These are phyloP conservation scores for Thalassiosira sp. DNA, from an alignment of 352 stramenopile genomes.

Conservation along the genomic window DNA sequence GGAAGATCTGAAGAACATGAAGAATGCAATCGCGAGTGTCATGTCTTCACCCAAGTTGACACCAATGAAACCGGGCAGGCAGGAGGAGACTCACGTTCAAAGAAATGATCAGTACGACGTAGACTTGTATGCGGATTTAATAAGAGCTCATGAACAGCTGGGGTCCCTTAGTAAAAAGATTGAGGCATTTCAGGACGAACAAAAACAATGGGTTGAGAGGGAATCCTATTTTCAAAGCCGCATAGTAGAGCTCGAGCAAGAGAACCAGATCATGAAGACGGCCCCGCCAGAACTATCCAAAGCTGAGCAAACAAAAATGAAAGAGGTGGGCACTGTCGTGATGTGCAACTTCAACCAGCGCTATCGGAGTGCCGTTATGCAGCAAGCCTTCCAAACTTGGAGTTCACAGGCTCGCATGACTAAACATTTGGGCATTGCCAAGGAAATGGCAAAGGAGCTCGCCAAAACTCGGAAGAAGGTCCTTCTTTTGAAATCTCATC, in stretches of 20 bases:
- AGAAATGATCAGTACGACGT: constrained; percentile 16
- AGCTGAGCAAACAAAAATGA: constrained; percentile 35
- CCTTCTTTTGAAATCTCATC: constrained; percentile 53
- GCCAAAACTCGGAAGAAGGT: constrained; percentile 46
- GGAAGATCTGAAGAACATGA: constrained; percentile 48
- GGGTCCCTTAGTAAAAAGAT: constrained; percentile 43
- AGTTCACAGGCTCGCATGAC: constrained; percentile 35
- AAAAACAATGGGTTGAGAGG: constrained; percentile 47
- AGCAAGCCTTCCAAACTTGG: constrained; percentile 46
- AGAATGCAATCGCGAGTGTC: constrained; percentile 38
- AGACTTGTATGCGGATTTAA: constrained; percentile 47
- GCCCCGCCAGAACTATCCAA: constrained; percentile 4
- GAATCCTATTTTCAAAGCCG: constrained; percentile 34
- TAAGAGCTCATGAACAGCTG: constrained; percentile 52
- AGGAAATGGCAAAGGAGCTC: constrained; percentile 57
- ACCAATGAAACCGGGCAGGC: constrained; percentile 33
- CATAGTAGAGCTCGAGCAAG: constrained; percentile 47
- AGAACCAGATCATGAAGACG: constrained; percentile 23
- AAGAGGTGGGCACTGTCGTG: constrained; percentile 33
- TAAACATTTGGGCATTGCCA: constrained; percentile 46
- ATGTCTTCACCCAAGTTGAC: constrained; percentile 50
- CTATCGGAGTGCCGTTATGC: constrained; percentile 5
- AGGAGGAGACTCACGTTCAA: constrained; percentile 5
- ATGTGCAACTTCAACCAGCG: constrained; percentile 43
- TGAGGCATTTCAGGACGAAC: constrained; percentile 39